Evolutionary conservation across 1,284 basidiomycete species (phyloP), one percentile per base, ranked within the genome.

Genomic region (Athelia psychrophila): DNA sequence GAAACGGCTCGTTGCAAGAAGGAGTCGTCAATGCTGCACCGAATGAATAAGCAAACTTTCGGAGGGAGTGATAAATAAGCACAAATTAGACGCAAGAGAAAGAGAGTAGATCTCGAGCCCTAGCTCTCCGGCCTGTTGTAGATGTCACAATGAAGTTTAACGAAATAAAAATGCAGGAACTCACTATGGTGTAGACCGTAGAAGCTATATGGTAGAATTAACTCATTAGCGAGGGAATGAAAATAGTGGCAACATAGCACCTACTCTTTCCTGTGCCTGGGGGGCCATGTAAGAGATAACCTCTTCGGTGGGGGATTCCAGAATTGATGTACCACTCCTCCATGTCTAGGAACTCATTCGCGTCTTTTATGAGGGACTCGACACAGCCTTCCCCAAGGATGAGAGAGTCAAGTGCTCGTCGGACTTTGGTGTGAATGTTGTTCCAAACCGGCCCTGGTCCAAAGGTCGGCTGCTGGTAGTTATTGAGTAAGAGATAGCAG

Each of bases 401-500:
- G 3, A 64, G 56, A 20, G 54, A 58, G 16, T 57, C 22, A 16
- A 55, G 36, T n/a, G 51, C 50, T 10, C 58, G 42, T 20, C 47
- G 53, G 15, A 32, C 18, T 46, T 56, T 56, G 16, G 15, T 10
- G 8, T 79, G 79, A 24, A 75, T 70, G 23, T 68, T 73, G 12
- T 62, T 69, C 78, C 78, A 80, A 16, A 66, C 54, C 24, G 12
- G 20, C 19, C 33, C 24, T 15, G 44, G 8, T 12, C 36, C 30
- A 47, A 36, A 51, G 20, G 12, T 23, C 27, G 51, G 46, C 44
- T 20, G 18, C 27, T 49, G 24, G 23, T 25, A 18, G 22, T 24
- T 5, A 23, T 40, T 23, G 25, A 42, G 16, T 22, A 19, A 23
- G 44, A 4, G 44, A 48, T 10, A 22, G 44, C 10, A 46, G 12